Evolutionary conservation across 441 rosid species (phyloP).

Genomic region (Lepidium campestre): DNA sequence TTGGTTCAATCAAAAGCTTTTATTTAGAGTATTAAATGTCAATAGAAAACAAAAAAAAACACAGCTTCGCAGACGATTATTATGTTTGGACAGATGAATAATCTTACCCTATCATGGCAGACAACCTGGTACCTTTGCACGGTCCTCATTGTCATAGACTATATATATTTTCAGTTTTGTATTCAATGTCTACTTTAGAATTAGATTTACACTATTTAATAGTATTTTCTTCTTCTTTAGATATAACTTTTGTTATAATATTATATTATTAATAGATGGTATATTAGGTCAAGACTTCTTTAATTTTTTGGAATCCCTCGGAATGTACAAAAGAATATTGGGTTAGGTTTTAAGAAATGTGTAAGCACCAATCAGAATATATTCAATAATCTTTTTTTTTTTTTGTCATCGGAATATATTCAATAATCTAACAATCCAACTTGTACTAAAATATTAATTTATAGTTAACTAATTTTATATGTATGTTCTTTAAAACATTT

Average conservation of each 20-base stretch:
- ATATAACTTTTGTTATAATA: background rate
- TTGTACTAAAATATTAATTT: background rate
- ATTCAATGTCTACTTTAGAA: background rate
- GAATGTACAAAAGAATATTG: background rate
- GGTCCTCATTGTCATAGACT: constrained; percentile 2
- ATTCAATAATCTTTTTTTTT: too few species aligned
- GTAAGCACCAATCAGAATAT: background rate
- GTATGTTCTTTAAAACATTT: background rate
- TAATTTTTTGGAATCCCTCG: constrained; percentile 1
- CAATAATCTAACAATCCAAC: background rate
- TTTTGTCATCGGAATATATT: background rate
- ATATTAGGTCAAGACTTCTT: background rate
- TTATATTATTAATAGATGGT: background rate
- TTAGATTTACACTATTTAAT: background rate
- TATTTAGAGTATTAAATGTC: background rate
- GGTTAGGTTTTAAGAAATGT: background rate
- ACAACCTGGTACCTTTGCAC: constrained; percentile 31
- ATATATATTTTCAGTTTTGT: background rate
- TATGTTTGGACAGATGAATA: constrained; percentile 5
- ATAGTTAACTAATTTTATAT: background rate
- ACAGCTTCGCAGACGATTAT: constrained; percentile 7
- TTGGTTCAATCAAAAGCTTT: background rate
- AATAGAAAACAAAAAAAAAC: background rate
- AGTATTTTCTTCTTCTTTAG: background rate
- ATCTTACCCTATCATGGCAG: constrained; percentile 23